These are phyloP conservation scores for Rosa rugosa DNA, from an alignment of 306 rosid genomes.

Conservation along the genomic window DNA sequence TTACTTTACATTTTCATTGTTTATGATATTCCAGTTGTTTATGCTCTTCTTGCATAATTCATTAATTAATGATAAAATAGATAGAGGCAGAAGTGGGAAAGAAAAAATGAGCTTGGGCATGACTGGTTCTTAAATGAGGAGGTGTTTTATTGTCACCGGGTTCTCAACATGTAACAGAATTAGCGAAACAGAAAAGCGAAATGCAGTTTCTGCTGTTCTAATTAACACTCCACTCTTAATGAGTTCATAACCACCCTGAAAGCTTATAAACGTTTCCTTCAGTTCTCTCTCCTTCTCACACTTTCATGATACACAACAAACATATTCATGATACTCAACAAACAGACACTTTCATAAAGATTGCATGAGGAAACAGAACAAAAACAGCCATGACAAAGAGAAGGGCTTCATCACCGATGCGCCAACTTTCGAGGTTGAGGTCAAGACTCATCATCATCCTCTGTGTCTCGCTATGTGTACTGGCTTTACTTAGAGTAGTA, in stretches of 20 bases:
- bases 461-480: slow-evolving; percentile 10
- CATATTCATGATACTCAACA: neutral
- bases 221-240: neutral
- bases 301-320: neutral
- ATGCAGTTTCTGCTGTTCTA: slow-evolving; percentile 8
- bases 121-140: neutral
- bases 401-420: slow-evolving; percentile 16
- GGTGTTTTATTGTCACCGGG: neutral
- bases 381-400: slow-evolving; percentile 25
- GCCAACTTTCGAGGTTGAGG: slow-evolving; percentile 4
- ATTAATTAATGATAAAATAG: neutral
- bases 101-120: neutral
- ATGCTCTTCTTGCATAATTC: neutral
- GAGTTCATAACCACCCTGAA: neutral
- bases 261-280: neutral
- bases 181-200: slow-evolving; percentile 5
- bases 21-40: neutral
- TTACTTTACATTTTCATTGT: neutral
- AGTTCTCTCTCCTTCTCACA: neutral
- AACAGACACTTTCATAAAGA: neutral
- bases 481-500: slow-evolving; percentile 22
- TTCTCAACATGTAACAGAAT: slow-evolving; percentile 13
- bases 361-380: slow-evolving; percentile 3
- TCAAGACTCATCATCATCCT: slow-evolving; percentile 9
- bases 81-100: neutral